Conservation (phyloP, 2,329 filamentous ascomycete species). For the Neonectria sp. region DNA sequence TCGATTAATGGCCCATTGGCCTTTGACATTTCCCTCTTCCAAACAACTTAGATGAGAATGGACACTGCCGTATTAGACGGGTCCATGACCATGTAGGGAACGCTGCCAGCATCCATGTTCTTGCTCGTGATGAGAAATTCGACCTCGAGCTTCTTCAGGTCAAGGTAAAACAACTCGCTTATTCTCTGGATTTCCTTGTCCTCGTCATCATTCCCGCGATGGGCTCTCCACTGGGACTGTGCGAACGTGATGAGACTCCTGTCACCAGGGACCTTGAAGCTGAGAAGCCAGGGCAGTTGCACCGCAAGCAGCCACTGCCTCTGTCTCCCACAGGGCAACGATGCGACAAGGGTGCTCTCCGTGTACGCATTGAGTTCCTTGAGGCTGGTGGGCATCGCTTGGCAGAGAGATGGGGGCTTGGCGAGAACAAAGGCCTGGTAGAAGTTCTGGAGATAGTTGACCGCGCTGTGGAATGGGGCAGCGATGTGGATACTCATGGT, state of each 20-base stretch:
- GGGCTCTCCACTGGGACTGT: conserved; percentile 53
- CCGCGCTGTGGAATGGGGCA: conserved; percentile 63
- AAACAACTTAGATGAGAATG: conserved; percentile 29
- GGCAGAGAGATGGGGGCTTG: conserved; percentile 59
- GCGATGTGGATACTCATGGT: conserved; percentile 69
- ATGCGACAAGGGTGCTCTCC: conserved; percentile 51
- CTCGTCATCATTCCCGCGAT: conserved; percentile 44
- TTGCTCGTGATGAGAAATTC: conserved; percentile 50
- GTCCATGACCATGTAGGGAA: conserved; percentile 58
- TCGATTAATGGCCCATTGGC: background rate
- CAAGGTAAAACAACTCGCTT: conserved; percentile 45
- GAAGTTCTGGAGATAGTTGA: conserved; percentile 68
- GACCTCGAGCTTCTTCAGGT: conserved; percentile 47
- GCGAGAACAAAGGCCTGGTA: conserved; percentile 64
- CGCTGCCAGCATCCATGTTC: conserved; percentile 51
- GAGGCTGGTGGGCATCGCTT: conserved; percentile 50
- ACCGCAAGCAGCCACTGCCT: conserved; percentile 62
- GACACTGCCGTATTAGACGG: conserved; percentile 56
- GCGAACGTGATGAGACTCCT: conserved; percentile 60
- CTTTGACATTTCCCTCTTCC: background rate
- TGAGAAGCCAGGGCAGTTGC: conserved; percentile 62
- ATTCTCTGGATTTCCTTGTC: conserved; percentile 25
- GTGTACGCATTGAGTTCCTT: conserved; percentile 49
- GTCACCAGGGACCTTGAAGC: conserved; percentile 58
- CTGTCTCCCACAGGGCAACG: conserved; percentile 59